Evolutionary conservation across 2,329 filamentous ascomycete species (phyloP).

Genomic region (Rhynchosporium secalis): DNA sequence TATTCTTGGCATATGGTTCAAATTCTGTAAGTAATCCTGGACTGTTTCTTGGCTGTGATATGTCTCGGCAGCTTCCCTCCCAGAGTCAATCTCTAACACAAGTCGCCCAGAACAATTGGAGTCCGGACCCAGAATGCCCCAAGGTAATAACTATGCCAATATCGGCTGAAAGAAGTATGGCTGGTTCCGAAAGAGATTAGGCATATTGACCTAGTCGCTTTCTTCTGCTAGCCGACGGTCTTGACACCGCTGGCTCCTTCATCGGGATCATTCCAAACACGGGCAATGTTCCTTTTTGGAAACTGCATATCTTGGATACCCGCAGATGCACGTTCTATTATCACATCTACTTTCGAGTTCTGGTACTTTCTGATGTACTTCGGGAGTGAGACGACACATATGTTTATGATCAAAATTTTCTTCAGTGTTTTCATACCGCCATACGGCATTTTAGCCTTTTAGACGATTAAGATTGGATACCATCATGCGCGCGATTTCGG

Average conservation of each 20-base stretch:
- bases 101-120: conserved; percentile 40
- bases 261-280: conserved; percentile 45
- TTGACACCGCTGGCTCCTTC: conserved; percentile 44
- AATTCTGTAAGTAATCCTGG: conserved; percentile 34
- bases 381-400: conserved; percentile 43
- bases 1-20: conserved; percentile 45
- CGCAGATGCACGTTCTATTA: conserved; percentile 43
- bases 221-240: conserved; percentile 46
- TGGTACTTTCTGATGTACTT: conserved; percentile 47
- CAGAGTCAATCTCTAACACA: background rate
- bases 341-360: conserved; percentile 44
- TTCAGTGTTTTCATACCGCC: conserved; percentile 45
- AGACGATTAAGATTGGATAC: conserved; percentile 44
- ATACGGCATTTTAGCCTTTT: conserved; percentile 46
- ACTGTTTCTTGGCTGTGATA: background rate
- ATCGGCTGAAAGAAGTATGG: conserved; percentile 47
- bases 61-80: conserved; percentile 4
- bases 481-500: conserved; percentile 44
- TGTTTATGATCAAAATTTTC: conserved; percentile 46
- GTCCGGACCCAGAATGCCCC: conserved; percentile 43
- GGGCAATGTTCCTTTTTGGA: conserved; percentile 45
- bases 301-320: conserved; percentile 45
- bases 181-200: conserved; percentile 43
- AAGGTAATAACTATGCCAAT: conserved; percentile 43
- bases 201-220: conserved; percentile 44